These are phyloP conservation scores for Pseudovirgaria hyperparasitica DNA, from an alignment of 2,329 filamentous ascomycete species.

Conservation along the genomic window DNA sequence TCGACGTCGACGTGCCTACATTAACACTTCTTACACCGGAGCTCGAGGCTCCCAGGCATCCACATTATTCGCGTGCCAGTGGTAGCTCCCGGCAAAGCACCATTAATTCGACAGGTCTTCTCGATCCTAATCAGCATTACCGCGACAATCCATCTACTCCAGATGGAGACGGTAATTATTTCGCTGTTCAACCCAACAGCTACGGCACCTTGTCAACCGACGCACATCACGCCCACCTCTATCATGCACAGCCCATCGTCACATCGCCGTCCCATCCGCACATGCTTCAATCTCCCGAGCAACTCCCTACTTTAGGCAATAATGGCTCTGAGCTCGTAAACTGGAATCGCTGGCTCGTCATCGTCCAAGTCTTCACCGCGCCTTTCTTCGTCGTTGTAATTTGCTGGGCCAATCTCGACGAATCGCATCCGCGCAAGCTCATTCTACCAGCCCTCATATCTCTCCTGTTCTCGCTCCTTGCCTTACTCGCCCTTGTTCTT, in stretches of 20 bases:
- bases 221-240: conserved; percentile 11
- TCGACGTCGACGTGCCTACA: no score
- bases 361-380: conserved; percentile 73
- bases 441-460: conserved; percentile 35
- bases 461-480: conserved; percentile 45
- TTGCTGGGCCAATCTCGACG: conserved; percentile 54
- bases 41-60: no score
- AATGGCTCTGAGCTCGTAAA: conserved; percentile 29
- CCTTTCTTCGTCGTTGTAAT: conserved; percentile 72
- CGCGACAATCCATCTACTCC: no score
- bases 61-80: no score
- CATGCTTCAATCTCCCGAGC: conserved; percentile 22
- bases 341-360: conserved; percentile 88
- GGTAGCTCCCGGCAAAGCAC: no score
- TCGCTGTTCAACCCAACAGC: no score
- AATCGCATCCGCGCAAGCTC: conserved; percentile 49
- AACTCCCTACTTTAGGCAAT: conserved; percentile 11
- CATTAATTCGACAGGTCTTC: no score
- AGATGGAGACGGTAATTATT: no score
- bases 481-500: conserved; percentile 53
- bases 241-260: conserved; percentile 14
- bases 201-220: conserved; percentile 2
- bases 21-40: no score
- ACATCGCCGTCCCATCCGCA: conserved; percentile 20
- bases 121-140: no score